phyloP scores from a whole-genome alignment of 78 protist species.

The Bigelowiella natans region DNA sequence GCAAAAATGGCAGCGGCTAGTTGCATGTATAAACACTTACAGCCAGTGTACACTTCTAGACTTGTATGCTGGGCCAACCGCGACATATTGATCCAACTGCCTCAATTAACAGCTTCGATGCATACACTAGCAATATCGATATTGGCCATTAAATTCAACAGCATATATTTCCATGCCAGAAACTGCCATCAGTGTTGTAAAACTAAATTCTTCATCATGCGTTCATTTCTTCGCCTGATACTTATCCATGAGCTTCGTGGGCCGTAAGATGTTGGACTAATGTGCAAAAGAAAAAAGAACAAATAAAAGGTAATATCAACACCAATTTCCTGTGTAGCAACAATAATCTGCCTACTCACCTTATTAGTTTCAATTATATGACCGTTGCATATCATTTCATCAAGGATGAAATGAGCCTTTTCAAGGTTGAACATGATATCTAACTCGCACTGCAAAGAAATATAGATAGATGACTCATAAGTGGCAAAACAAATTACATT shows the following conservation, averaged over 20 bases:
- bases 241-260: neutral
- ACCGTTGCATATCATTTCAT: slow-evolving; percentile 87
- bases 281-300: neutral
- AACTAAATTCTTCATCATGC: too few relatives aligned
- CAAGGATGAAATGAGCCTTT: slow-evolving; percentile 84
- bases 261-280: neutral
- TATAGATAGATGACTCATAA: neutral
- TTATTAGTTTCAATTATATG: slow-evolving; percentile 54
- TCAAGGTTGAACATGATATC: slow-evolving; percentile 88
- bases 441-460: slow-evolving; percentile 47
- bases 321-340: neutral
- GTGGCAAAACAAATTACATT: neutral
- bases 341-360: too few relatives aligned
- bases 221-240: neutral
- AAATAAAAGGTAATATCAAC: neutral
- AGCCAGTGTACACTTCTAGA: too few relatives aligned
- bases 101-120: too few relatives aligned
- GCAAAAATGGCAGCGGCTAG: too few relatives aligned
- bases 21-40: too few relatives aligned
- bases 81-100: too few relatives aligned
- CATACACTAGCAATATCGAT: too few relatives aligned
- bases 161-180: too few relatives aligned
- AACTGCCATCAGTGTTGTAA: too few relatives aligned
- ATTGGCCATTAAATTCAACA: too few relatives aligned
- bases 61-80: too few relatives aligned